Evolutionary conservation across 2,329 filamentous ascomycete species (phyloP).

Genomic region (Diaporthe destruens): DNA sequence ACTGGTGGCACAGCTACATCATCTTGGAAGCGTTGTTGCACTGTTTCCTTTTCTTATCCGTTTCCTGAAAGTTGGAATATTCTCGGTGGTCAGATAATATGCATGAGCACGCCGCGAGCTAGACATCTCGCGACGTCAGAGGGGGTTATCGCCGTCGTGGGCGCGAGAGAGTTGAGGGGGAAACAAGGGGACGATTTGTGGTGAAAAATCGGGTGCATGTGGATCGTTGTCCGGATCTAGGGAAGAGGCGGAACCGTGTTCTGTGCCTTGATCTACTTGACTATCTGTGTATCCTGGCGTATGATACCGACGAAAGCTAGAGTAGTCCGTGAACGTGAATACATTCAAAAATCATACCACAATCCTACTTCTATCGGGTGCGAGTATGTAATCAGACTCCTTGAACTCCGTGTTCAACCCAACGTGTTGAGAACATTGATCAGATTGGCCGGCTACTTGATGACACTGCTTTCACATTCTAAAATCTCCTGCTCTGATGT

Average conservation of each 20-base stretch:
- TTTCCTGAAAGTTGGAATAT: background rate
- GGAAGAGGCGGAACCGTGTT: background rate
- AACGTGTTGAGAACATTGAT: background rate
- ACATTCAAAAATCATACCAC: background rate
- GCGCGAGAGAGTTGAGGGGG: background rate
- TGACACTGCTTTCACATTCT: background rate
- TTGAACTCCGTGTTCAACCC: background rate
- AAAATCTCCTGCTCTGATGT: background rate
- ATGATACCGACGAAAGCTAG: slow-evolving; percentile 17
- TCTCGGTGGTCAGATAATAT: slow-evolving; percentile 12
- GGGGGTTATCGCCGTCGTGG: background rate
- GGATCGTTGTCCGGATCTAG: background rate
- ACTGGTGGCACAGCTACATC: slow-evolving; percentile 32
- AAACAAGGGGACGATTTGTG: background rate
- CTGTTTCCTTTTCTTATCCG: slow-evolving; percentile 7
- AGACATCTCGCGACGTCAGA: background rate
- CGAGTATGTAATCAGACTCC: background rate
- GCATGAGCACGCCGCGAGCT: background rate
- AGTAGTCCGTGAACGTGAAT: slow-evolving; percentile 26
- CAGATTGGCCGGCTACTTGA: background rate
- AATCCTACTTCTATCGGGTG: too few species aligned
- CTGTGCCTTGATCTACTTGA: slow-evolving; percentile 23
- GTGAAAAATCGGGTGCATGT: slow-evolving; percentile 5
- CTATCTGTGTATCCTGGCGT: slow-evolving; percentile 22
- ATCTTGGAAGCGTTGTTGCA: slow-evolving; percentile 34